Base-by-base conservation (phyloP, 164 flowering plant genomes). In the grape (Vitis vinifera) region DNA sequence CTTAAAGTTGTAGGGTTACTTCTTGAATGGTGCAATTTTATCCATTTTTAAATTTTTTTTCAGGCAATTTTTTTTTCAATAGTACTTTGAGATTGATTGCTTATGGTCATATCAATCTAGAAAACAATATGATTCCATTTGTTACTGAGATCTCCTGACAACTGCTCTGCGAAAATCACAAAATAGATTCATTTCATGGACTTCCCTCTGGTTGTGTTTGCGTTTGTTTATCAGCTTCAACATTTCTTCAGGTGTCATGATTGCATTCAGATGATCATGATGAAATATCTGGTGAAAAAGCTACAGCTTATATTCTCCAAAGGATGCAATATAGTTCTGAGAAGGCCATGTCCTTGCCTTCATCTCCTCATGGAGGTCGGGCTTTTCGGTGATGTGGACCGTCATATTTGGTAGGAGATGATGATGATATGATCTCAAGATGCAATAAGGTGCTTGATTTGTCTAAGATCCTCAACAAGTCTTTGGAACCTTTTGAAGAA, bases 321-420 rank as follows among this genome's bases (percentile, higher is more conserved):
- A 77, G 81, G 78, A 86, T 80, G 63, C 82, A 84, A 69, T 53
- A 77, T 65, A 79, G 73, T 75, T 82, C 92, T 67, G 93, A 93
- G 55, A 91, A 83, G 82, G 97, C 99, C 56, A 78, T 87, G 15
- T 96, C 99, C 56, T 79, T 96, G 69, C 98, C 99, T 59, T 87
- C 98, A 65, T 96, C 99, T 71, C 99, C 99, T 75, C 90, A 89
- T 71, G 81, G 86, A 65, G 79, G 82, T 70, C 89, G 80, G 63
- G 66, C 72, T 67, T 78, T 85, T 67, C 89, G 75, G 62, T 78
- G 86, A 70, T 77, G 72, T 74, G 85, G 77, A 55, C 68, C 71
- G 37, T 67, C 86, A 29, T 68, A 67, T 13, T 55, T 10, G 17
- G 72, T 57, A 61, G 82, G 23, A 19, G 23, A 19, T 19, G 23